Percentiles rank a stretch among this genome's conserved stretches.
Conservation (phyloP, 768 basidiomycete species). For the Stropharia rugosoannulata region DNA sequence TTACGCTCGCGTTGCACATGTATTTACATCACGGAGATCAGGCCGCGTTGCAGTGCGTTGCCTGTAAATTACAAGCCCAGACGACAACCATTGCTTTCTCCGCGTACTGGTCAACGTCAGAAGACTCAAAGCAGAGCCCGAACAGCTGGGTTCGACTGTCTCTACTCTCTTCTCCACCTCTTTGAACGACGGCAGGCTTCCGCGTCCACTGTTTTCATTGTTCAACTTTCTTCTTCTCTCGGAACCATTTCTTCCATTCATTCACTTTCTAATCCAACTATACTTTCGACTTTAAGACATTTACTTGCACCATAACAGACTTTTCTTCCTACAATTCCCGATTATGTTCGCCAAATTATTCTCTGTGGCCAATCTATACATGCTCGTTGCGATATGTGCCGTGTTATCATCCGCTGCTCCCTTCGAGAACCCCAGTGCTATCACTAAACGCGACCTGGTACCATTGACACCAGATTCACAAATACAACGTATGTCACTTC, state of each 20-base stretch:
- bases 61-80: neutral
- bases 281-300: too few species aligned
- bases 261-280: neutral
- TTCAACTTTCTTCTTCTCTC: slow-evolving; percentile 4
- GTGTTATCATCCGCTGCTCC: slow-evolving; percentile 7
- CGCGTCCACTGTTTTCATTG: slow-evolving; percentile 2
- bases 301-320: neutral
- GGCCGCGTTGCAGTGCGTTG: slow-evolving; percentile 2
- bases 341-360: slow-evolving; percentile 10
- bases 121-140: neutral
- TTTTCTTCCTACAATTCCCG: neutral
- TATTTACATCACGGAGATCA: slow-evolving; percentile 2
- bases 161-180: slow-evolving; percentile 6
- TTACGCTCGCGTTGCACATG: neutral
- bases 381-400: slow-evolving; percentile 3
- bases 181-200: slow-evolving; percentile 20
- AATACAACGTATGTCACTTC: slow-evolving; percentile 11
- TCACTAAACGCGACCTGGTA: slow-evolving; percentile 9
- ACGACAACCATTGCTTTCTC: slow-evolving; percentile 3
- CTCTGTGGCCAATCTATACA: slow-evolving; percentile 3
- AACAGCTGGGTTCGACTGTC: slow-evolving; percentile 5
- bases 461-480: slow-evolving; percentile 8
- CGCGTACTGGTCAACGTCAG: slow-evolving; percentile 18
- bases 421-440: neutral
- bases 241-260: neutral